Percentiles rank a stretch among this genome's conserved stretches.
These are phyloP conservation scores for Allium fistulosum DNA, from an alignment of 106 monocot genomes.

Conservation along the genomic window DNA sequence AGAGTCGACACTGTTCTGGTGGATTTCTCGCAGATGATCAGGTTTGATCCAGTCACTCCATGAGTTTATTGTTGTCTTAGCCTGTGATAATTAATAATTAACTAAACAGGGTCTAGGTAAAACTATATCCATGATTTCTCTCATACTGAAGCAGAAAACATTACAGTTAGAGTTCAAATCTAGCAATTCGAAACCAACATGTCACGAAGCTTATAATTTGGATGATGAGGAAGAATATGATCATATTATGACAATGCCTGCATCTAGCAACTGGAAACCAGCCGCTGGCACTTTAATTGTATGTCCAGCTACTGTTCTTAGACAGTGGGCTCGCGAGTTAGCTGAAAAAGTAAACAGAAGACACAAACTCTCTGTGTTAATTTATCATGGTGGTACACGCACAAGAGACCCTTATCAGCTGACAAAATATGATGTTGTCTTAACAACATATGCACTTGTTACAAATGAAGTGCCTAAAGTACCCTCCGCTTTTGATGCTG, in stretches of 20 bases:
- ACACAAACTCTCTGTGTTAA: conserved; percentile 49
- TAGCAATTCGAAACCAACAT: conserved; percentile 20
- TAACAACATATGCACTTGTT: conserved; percentile 87
- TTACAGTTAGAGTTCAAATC: conserved; percentile 56
- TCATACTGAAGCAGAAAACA: conserved; percentile 68
- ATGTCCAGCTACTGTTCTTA: conserved; percentile 83
- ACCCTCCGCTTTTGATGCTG: conserved; percentile 1
- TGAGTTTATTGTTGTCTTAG: background rate
- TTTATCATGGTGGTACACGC: conserved; percentile 82
- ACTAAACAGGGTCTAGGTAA: conserved; percentile 78
- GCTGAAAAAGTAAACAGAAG: conserved; percentile 54
- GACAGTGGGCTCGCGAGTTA: conserved; percentile 79
- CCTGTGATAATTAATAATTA: background rate
- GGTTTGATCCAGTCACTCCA: conserved; percentile 22
- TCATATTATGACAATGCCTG: conserved; percentile 7
- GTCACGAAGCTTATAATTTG: conserved; percentile 60
- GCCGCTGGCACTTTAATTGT: conserved; percentile 86
- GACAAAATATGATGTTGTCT: conserved; percentile 77
- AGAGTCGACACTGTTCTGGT: conserved; percentile 67
- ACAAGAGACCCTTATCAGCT: conserved; percentile 55
- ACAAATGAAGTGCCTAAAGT: conserved; percentile 90
- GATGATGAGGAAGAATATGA: conserved; percentile 63
- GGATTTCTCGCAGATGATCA: conserved; percentile 99
- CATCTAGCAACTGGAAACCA: conserved; percentile 34
- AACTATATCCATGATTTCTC: conserved; percentile 84